Evolutionary conservation across 139 green algal genomes (phyloP).

Genomic region (Tetradesmus obliquus): DNA sequence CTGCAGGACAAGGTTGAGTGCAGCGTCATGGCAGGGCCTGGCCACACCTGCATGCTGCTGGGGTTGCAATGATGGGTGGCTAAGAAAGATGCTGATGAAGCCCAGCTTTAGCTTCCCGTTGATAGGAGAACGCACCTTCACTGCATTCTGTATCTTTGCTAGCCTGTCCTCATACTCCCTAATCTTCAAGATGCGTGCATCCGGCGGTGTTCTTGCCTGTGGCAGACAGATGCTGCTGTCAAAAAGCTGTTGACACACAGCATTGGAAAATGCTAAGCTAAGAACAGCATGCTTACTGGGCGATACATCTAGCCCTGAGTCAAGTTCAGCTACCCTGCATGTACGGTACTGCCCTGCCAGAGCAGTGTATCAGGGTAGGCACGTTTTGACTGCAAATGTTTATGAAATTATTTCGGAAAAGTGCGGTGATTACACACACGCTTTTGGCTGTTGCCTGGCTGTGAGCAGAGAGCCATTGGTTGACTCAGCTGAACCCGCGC

Average conservation of each 20-base stretch:
- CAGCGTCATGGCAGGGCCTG: not conserved
- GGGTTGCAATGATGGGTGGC: not conserved
- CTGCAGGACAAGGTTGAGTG: not conserved
- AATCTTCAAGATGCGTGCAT: constrained; percentile 62
- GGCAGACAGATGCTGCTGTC: not conserved
- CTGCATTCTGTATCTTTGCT: constrained; percentile 48
- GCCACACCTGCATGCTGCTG: not conserved
- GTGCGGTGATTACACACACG: too few species aligned
- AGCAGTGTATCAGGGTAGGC: not conserved
- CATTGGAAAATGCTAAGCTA: not conserved
- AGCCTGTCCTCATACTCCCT: constrained; percentile 62
- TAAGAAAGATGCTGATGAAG: too few species aligned
- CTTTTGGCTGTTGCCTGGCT: too few species aligned
- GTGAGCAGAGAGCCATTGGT: not conserved
- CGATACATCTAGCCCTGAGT: not conserved
- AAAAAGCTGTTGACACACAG: not conserved
- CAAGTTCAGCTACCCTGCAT: not conserved
- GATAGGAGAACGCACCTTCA: constrained; percentile 30
- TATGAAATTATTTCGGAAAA: too few species aligned
- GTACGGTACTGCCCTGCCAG: not conserved
- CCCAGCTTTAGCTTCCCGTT: not conserved
- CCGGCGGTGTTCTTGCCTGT: constrained; percentile 45
- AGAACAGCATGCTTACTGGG: constrained; percentile 16
- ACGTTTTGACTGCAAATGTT: not conserved
- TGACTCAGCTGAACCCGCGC: not conserved